Base-by-base conservation (phyloP, 1,139 yeast species). In the Sugiyamaella pinicola region DNA sequence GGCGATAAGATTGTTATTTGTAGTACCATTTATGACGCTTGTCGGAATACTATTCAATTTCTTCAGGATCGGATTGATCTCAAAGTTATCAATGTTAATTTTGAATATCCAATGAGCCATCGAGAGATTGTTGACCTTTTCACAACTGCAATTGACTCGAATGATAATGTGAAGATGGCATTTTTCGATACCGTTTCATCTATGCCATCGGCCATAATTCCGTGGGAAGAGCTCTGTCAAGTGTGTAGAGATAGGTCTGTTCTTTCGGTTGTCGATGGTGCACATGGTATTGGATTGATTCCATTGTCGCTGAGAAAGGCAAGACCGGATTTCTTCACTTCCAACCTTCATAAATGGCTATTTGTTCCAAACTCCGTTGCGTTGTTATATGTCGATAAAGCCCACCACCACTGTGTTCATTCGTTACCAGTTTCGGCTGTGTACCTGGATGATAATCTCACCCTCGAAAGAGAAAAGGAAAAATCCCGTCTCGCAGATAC, bases 301-400 rank as follows among this genome's bases (percentile, higher is more conserved):
- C 78, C 78, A 2, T 58, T 84, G 22, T 74, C 80, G 53, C 63
- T 84, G 50, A 61, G 63, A 0, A 62, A 65, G 1, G 68, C 80
- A 18, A 64, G 74, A 49, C 88, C 91, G 0, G 90, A 84, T 62
- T 85, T 83, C 64, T 79, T 76, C 61, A 76, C 79, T 15, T 71
- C 85, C 37, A 85, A 85, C 62, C 70, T 85, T 31, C 91, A 86
- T 73, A 86, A 86, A 64, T 85, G 91, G 91, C 72, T 76, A 44
- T 82, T 66, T 58, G 76, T 76, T 17, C 87, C 90, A 2, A 72
- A 82, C 48, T 81, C 83, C 0, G 76, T 79, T 59, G 85, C 87
- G 0, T 71, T 83, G 19, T 65, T 86, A 47, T 85, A 85, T 61
- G 86, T 81, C 7, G 77, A 78, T 57, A 74, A 76, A 2, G 69